A percentile compares a stretch with the other conserved stretches of the same genome.
Conservation (phyloP, 1,139 yeast genomes). For the Pichiaceae sp. region DNA sequence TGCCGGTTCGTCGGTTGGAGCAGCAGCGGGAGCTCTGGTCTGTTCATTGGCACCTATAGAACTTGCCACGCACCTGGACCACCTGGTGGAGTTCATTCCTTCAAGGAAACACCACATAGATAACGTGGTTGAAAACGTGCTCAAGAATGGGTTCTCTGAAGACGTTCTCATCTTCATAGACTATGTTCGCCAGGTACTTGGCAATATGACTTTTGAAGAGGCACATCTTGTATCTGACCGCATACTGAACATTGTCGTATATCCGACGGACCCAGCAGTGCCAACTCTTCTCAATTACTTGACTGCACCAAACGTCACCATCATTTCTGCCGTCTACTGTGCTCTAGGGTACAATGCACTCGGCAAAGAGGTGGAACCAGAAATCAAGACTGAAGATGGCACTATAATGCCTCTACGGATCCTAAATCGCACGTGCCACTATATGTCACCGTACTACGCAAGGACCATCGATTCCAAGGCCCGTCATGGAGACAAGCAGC, state of each 20-base stretch:
- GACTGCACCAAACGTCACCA: conserved; percentile 88
- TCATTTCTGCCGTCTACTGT: conserved; percentile 73
- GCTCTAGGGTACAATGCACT: conserved; percentile 65
- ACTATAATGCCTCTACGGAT: conserved; percentile 27
- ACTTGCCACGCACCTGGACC: conserved; percentile 37
- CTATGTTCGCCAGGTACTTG: conserved; percentile 70
- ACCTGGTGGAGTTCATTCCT: conserved; percentile 40
- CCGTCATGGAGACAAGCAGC: conserved; percentile 4
- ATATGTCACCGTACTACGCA: conserved; percentile 43
- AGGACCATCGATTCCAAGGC: conserved; percentile 8
- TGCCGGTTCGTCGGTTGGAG: conserved; percentile 94
- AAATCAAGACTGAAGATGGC: conserved; percentile 62
- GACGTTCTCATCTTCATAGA: conserved; percentile 73
- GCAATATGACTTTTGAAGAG: conserved; percentile 85
- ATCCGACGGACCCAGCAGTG: conserved; percentile 65
- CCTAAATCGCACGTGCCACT: conserved; percentile 16
- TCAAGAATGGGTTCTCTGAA: conserved; percentile 64
- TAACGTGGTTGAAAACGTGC: conserved; percentile 57
- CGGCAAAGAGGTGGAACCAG: conserved; percentile 43
- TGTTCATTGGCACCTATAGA: conserved; percentile 61
- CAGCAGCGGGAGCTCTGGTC: conserved; percentile 80
- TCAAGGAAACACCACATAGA: background rate
- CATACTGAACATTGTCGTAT: conserved; percentile 78
- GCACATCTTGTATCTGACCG: conserved; percentile 82
- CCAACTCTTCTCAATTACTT: conserved; percentile 84